Percentiles rank a stretch among this genome's conserved stretches.
Evolutionary conservation across 225 moss, liverwort and hornwort genomes (phyloP).

Genomic region (Bryum argenteum): DNA sequence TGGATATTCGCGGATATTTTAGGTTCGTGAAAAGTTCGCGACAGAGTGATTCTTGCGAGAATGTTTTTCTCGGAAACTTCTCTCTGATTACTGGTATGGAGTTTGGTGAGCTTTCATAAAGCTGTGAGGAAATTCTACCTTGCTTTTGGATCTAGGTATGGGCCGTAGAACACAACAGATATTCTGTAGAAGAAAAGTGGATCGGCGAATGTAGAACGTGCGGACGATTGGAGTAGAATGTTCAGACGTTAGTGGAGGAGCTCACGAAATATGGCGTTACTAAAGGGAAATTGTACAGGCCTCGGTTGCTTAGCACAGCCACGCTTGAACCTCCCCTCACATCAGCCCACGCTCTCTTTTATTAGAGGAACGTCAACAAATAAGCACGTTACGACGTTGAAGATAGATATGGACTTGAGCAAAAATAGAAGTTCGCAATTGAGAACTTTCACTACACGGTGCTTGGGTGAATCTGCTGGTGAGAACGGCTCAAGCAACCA

Average conservation of each 20-base stretch:
- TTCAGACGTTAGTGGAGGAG: slow-evolving; percentile 10
- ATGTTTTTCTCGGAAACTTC: background rate
- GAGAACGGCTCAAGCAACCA: slow-evolving; percentile 33
- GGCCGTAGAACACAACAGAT: slow-evolving; percentile 8
- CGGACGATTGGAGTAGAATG: slow-evolving; percentile 19
- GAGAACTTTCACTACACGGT: slow-evolving; percentile 38
- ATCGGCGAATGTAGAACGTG: slow-evolving; percentile 5
- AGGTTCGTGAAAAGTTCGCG: slow-evolving; percentile 4
- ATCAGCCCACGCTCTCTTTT: slow-evolving; percentile 18
- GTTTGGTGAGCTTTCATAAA: slow-evolving; percentile 19
- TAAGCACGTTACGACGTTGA: slow-evolving; percentile 31
- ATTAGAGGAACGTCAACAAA: background rate
- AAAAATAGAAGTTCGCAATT: slow-evolving; percentile 25
- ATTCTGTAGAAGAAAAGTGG: slow-evolving; percentile 12
- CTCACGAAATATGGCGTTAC: slow-evolving; percentile 42
- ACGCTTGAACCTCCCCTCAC: slow-evolving; percentile 21
- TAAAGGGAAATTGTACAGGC: slow-evolving; percentile 32
- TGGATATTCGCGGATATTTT: slow-evolving; percentile 2
- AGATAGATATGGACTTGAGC: slow-evolving; percentile 22
- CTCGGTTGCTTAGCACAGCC: slow-evolving; percentile 32
- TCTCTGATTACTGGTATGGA: slow-evolving; percentile 1
- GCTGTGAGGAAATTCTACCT: background rate
- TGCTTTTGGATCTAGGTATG: background rate
- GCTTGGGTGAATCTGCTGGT: slow-evolving; percentile 39
- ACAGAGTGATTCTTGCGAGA: slow-evolving; percentile 11